phyloP scores from a whole-genome alignment of 306 rosid genomes.

The Acmispon strigosus region DNA sequence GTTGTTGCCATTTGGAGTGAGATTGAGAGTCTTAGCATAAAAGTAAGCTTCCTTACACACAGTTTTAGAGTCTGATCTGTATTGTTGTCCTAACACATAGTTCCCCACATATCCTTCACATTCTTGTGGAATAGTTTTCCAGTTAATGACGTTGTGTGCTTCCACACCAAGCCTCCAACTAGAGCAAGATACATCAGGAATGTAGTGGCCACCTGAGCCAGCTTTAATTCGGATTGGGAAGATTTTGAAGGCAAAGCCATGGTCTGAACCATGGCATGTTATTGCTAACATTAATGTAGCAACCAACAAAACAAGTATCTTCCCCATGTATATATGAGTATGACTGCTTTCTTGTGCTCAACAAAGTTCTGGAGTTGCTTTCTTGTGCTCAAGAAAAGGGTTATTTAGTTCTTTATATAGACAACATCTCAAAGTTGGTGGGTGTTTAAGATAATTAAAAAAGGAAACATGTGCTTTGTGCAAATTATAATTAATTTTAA shows the following conservation, averaged over 20 bases:
- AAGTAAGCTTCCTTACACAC: slow-evolving; percentile 22
- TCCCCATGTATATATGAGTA: too few species aligned
- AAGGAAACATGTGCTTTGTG: too few species aligned
- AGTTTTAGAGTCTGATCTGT: slow-evolving; percentile 35
- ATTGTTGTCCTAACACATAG: slow-evolving; percentile 37
- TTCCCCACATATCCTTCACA: slow-evolving; percentile 43
- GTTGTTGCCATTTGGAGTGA: slow-evolving; percentile 14
- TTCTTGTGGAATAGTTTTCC: slow-evolving; percentile 28
- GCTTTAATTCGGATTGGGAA: slow-evolving; percentile 32
- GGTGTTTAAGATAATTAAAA: too few species aligned
- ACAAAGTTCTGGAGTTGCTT: too few species aligned
- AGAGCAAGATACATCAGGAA: slow-evolving; percentile 23
- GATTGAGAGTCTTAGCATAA: slow-evolving; percentile 12
- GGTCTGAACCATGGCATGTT: slow-evolving; percentile 12
- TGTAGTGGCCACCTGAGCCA: neutral
- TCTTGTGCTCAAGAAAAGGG: too few species aligned
- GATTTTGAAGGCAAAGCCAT: slow-evolving; percentile 6
- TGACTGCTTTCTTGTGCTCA: too few species aligned
- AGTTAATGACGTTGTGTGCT: slow-evolving; percentile 35
- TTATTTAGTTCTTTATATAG: too few species aligned
- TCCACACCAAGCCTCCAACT: slow-evolving; percentile 70
- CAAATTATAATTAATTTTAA: too few species aligned
- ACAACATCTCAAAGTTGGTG: too few species aligned
- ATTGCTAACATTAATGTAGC: neutral
- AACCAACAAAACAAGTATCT: neutral